These are phyloP conservation scores for Evernia prunastri DNA, from an alignment of 495 filamentous ascomycete genomes.

Conservation along the genomic window DNA sequence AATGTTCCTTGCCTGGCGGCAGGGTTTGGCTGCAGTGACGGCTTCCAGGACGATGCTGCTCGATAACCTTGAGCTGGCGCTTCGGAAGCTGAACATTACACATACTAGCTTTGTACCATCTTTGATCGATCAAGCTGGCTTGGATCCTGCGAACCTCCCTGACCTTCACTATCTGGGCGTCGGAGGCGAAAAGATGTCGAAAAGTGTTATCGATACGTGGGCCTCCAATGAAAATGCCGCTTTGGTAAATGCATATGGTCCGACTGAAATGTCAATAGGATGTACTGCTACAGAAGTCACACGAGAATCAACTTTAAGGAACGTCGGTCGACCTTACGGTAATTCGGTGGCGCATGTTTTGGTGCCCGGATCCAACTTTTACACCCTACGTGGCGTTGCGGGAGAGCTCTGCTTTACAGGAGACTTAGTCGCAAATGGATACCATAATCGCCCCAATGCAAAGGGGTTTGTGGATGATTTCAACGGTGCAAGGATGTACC, in stretches of 20 bases:
- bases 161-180: conserved; percentile 37
- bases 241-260: conserved; percentile 57
- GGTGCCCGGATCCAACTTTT: conserved; percentile 56
- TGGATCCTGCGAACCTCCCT: conserved; percentile 29
- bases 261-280: conserved; percentile 87
- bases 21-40: conserved; percentile 34
- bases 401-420: conserved; percentile 87
- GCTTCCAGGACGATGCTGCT: conserved; percentile 33
- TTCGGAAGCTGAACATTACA: conserved; percentile 65
- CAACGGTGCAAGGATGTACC: conserved; percentile 39
- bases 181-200: conserved; percentile 42
- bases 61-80: conserved; percentile 41
- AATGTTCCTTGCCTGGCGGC: conserved; percentile 38
- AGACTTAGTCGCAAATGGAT: conserved; percentile 79
- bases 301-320: conserved; percentile 63
- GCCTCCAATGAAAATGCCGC: conserved; percentile 32
- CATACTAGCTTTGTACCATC: conserved; percentile 50
- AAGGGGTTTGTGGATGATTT: conserved; percentile 39
- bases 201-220: conserved; percentile 43
- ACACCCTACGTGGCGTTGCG: conserved; percentile 68
- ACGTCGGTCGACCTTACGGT: conserved; percentile 77
- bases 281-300: conserved; percentile 71
- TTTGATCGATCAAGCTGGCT: conserved; percentile 29
- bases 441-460: conserved; percentile 65
- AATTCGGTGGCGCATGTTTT: conserved; percentile 80